Evolutionary conservation across 495 filamentous ascomycete genomes (phyloP), one percentile per base, ranked within the genome.

Genomic region (Aspergillus cavernicola): DNA sequence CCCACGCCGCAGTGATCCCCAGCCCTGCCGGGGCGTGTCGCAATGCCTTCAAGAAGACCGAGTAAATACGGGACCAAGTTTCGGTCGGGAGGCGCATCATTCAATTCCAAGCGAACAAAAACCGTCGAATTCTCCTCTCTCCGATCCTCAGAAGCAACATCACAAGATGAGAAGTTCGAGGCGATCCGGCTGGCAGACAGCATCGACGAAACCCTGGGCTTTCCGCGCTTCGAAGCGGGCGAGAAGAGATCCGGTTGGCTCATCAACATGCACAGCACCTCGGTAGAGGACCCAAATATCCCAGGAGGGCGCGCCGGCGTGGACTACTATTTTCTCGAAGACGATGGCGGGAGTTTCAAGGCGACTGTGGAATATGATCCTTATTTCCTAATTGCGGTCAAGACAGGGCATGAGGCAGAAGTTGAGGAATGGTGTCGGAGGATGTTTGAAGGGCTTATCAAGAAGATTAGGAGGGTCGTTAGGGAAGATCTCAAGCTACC

Each of bases 401-500:
- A 90, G 66, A 89, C 84, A 61, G 88, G 89, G 1, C 85, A 85
- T 59, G 95, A 99, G 67, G 77, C 82, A 53, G 93, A 99, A 66
- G 93, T 95, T 0, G 93, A 99, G 65, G 93, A 97, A 70, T 99
- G 92, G 91, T 80, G 89, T 59, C 84, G 88, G 57, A 76, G 93
- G 43, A 83, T 83, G 19, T 92, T 90, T 40, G 95, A 92, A 53
- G 92, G 90, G 10, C 67, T 92, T 10, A 77, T 97, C 39, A 97
- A 95, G 70, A 80, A 69, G 33, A 75, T 95, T 24, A 84, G 78
- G 64, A 78, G 85, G 50, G 72, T 95, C 5, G 86, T 92, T 63
- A 97, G 93, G 70, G 93, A 99, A 68, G 93, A 99, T 68, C 73
- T 99, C 53, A 83, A 86, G 47, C 92, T 97, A 83, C 92, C 92